Base-by-base conservation (phyloP, 75 land plant species). In the Cryptomeria japonica region DNA sequence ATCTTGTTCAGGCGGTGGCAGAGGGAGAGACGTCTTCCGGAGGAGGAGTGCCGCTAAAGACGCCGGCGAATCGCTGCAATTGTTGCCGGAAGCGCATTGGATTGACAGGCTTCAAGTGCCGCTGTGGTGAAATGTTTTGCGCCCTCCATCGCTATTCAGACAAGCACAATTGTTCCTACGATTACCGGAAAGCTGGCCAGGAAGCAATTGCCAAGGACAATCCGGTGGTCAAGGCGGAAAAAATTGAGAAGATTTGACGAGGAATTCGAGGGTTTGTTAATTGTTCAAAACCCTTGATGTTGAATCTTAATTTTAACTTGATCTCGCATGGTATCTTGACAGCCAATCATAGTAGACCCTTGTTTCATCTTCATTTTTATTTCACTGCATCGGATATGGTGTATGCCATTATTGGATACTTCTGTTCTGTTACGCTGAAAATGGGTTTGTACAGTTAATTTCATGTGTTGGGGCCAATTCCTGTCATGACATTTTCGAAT, bases 171-270 rank as follows among this genome's bases (percentile, higher is more conserved):
- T 94, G 95, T 55, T 28, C 92, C 36, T 93, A 85, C 86, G 95
- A 94, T 87, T 94, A 93, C 89, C 93, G 94, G 86, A 88, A 95
- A 3, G 93, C 91, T 39, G 96, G 95, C 5, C 88, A 93, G 68
- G 93, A 89, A 32, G 92, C 92, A 41, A 93, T 94, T 37, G 92
- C 92, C 2, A 90, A 91, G 86, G 95, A 91, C 44, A 94, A 94
- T 83, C 96, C 96, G 51, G 92, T 94, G 1, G 92, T 94, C 19
- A 92, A 89, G 72, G 95, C 95, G 22, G 89, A 90, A 28, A 94
- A 94, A 89, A 75, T 94, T 25, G 68, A 86, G 12, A 86, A 86
- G 86, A 42, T 82, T 44, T 82, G 84, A 82, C 22, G 82, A 79
- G 44, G 22, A 39, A 22, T 79, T 25, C 9, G 46, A 79, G 82